phyloP scores from a whole-genome alignment of 2,329 filamentous ascomycete species.

The Alternaria sp. region DNA sequence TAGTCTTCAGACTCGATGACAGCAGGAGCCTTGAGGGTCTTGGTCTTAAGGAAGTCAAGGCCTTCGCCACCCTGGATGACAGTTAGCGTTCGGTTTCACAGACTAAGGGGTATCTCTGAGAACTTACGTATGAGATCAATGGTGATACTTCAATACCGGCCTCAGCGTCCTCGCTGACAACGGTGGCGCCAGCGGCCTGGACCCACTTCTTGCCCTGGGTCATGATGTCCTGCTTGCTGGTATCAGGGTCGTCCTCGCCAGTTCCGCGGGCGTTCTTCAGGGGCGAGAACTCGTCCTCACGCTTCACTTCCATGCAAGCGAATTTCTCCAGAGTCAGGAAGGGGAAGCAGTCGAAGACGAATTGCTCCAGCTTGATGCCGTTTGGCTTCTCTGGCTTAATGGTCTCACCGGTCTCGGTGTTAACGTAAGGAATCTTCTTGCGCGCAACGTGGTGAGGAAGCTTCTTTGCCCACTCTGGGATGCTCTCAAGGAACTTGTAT shows the following conservation, averaged over 20 bases:
- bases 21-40: constrained; percentile 69
- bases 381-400: constrained; percentile 95
- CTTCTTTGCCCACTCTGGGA: constrained; percentile 83
- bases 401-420: constrained; percentile 77
- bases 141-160: constrained; percentile 89
- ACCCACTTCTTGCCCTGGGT: constrained; percentile 88
- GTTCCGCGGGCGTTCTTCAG: constrained; percentile 87
- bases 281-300: constrained; percentile 97
- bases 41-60: constrained; percentile 66
- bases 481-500: constrained; percentile 87
- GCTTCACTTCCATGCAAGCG: constrained; percentile 92
- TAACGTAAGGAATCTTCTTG: constrained; percentile 95
- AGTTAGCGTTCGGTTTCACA: constrained; percentile 1
- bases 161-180: constrained; percentile 66
- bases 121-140: constrained; percentile 91
- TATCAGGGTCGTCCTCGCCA: constrained; percentile 92
- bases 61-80: constrained; percentile 66
- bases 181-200: constrained; percentile 76
- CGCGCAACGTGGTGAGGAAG: constrained; percentile 94
- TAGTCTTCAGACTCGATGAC: constrained; percentile 68
- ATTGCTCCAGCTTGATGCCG: constrained; percentile 98
- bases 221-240: constrained; percentile 90
- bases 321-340: constrained; percentile 86
- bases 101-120: neutral
- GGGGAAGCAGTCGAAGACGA: constrained; percentile 98